These are phyloP conservation scores for Ogataea haglerorum DNA, from an alignment of 805 yeast species.

Conservation along the genomic window DNA sequence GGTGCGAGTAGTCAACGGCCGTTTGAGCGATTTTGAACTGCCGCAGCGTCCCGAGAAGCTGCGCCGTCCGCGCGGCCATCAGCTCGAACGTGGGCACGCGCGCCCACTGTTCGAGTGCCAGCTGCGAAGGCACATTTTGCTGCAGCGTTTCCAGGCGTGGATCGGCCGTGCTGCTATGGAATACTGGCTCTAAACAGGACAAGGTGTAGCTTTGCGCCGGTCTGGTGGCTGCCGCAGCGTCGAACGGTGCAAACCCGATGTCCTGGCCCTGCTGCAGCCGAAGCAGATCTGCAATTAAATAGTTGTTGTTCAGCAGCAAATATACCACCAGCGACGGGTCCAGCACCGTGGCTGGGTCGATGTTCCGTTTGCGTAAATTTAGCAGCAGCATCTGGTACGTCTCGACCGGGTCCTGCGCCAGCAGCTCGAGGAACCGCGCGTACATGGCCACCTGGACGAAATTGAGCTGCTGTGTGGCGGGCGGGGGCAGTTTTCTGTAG, in stretches of 20 bases:
- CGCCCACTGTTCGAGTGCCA: constrained; percentile 40
- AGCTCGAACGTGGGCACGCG: constrained; percentile 53
- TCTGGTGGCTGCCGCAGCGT: constrained; percentile 20
- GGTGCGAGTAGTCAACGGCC: constrained; percentile 52
- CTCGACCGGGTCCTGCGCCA: constrained; percentile 27
- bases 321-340: constrained; percentile 38
- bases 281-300: constrained; percentile 41
- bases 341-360: constrained; percentile 49
- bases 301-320: constrained; percentile 36
- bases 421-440: constrained; percentile 42
- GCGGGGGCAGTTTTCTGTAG: constrained; percentile 45
- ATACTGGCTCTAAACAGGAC: background rate
- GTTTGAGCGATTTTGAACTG: constrained; percentile 33
- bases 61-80: constrained; percentile 53
- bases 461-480: constrained; percentile 46
- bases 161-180: background rate
- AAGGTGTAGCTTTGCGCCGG: constrained; percentile 4
- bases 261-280: constrained; percentile 44
- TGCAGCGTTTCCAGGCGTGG: constrained; percentile 8
- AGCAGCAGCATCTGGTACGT: constrained; percentile 43
- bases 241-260: constrained; percentile 42
- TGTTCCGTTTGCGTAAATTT: constrained; percentile 45
- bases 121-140: constrained; percentile 12
- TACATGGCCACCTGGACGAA: constrained; percentile 63
- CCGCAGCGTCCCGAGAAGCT: constrained; percentile 27